A percentile compares a stretch with the other conserved stretches of the same genome.
phyloP scores from a whole-genome alignment of 78 protist genomes.

The Protostelium mycophagum region DNA sequence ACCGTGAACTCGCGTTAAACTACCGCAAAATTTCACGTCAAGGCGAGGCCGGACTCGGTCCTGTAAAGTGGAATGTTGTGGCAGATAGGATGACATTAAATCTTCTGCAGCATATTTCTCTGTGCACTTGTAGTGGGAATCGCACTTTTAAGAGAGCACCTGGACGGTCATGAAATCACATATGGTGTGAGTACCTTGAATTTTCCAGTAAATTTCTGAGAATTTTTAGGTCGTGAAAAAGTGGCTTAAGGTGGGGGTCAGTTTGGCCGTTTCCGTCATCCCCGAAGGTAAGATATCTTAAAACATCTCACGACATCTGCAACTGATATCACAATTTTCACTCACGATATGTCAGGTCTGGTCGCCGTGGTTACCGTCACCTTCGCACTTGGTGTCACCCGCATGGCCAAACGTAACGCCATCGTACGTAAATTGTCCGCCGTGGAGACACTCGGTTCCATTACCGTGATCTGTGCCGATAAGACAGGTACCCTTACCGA shows the following conservation, averaged over 20 bases:
- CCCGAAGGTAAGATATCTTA: slow-evolving; percentile 67
- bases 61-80: no score
- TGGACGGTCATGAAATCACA: background rate
- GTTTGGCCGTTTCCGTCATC: slow-evolving; percentile 89
- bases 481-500: slow-evolving; percentile 98
- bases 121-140: background rate
- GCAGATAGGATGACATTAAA: no score
- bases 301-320: no score
- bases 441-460: slow-evolving; percentile 96
- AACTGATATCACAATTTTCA: no score
- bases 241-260: slow-evolving; percentile 76
- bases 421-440: slow-evolving; percentile 77
- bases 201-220: background rate
- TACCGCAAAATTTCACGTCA: no score
- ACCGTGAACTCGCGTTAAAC: no score
- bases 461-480: slow-evolving; percentile 90
- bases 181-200: background rate
- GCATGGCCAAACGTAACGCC: slow-evolving; percentile 86
- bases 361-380: slow-evolving; percentile 86
- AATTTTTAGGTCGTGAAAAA: background rate
- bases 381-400: slow-evolving; percentile 78
- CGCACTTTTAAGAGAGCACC: background rate
- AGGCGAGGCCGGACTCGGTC: no score
- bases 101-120: background rate
- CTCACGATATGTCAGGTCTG: slow-evolving; percentile 70